phyloP scores from a whole-genome alignment of 2,329 filamentous ascomycete species.

The Monosporascus sp. region DNA sequence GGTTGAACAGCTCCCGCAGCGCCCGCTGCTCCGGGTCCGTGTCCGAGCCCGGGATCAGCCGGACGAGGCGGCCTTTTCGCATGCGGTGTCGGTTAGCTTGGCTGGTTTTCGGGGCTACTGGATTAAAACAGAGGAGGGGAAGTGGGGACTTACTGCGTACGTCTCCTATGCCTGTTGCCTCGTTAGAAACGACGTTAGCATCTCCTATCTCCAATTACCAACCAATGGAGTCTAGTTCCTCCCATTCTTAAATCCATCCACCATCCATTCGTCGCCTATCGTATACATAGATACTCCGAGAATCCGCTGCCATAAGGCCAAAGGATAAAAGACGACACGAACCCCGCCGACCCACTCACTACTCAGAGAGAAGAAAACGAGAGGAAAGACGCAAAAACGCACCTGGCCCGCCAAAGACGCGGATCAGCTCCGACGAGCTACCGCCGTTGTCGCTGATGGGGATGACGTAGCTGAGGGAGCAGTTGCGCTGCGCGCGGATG shows the following conservation, averaged over 20 bases:
- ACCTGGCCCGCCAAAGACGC: conserved; percentile 93
- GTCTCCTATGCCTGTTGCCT: conserved; percentile 26
- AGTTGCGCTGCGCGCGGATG: conserved; percentile 58
- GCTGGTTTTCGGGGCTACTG: no score
- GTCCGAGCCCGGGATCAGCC: conserved; percentile 70
- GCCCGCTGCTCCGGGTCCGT: conserved; percentile 62
- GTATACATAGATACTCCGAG: no score
- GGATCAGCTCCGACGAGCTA: conserved; percentile 86
- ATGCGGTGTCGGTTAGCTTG: neutral
- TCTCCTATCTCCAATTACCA: neutral
- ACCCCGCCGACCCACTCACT: no score
- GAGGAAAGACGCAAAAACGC: conserved; percentile 14
- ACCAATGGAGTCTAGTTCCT: no score
- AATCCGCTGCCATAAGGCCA: neutral
- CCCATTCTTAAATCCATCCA: no score
- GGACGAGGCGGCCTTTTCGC: conserved; percentile 69
- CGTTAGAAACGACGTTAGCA: conserved; percentile 7
- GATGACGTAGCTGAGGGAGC: conserved; percentile 76
- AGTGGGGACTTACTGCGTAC: conserved; percentile 21
- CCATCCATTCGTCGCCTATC: no score
- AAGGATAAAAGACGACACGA: no score
- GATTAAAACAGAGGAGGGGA: neutral
- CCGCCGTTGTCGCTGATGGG: conserved; percentile 96
- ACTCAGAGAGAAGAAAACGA: neutral
- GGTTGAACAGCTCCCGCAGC: conserved; percentile 80